Evolutionary conservation across 2,329 filamentous ascomycete genomes (phyloP).

Genomic region (Exophiala aquamarina): DNA sequence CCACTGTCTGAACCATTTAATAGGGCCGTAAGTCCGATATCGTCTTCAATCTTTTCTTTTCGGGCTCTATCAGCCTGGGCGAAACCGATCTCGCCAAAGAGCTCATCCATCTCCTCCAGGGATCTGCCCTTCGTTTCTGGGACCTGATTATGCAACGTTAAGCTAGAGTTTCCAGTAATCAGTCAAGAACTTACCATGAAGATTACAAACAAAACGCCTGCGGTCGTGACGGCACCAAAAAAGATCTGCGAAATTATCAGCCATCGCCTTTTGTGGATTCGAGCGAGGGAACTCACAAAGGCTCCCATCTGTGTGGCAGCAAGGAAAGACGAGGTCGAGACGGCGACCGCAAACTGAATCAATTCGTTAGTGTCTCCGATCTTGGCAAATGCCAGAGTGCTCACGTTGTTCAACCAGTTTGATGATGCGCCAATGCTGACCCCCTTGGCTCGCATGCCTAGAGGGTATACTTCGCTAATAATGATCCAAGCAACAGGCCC

Average conservation of each 20-base stretch:
- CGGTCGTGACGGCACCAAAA: too few species aligned
- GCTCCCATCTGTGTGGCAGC: too few species aligned
- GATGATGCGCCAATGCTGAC: constrained; percentile 65
- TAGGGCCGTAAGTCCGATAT: too few species aligned
- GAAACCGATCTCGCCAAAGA: constrained; percentile 56
- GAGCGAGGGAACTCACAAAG: too few species aligned
- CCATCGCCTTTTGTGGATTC: too few species aligned
- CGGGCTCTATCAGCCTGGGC: constrained; percentile 66
- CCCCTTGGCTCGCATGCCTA: constrained; percentile 68
- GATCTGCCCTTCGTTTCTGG: constrained; percentile 31
- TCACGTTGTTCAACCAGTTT: constrained; percentile 52
- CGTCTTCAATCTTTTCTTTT: constrained; percentile 75
- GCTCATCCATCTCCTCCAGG: constrained; percentile 32
- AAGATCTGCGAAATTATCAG: too few species aligned
- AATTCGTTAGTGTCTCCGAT: too few species aligned
- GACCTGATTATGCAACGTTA: constrained; percentile 35
- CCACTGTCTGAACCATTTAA: too few species aligned
- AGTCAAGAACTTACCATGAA: constrained; percentile 3
- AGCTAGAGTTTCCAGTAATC: constrained; percentile 5
- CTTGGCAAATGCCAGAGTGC: too few species aligned
- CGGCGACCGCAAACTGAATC: too few species aligned
- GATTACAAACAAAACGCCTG: too few species aligned
- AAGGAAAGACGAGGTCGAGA: too few species aligned
- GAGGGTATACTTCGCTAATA: constrained; percentile 71
- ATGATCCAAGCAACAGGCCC: constrained; percentile 64